Conservation (phyloP, 2,329 filamentous ascomycete species). For the Paecilomyces variotii region DNA sequence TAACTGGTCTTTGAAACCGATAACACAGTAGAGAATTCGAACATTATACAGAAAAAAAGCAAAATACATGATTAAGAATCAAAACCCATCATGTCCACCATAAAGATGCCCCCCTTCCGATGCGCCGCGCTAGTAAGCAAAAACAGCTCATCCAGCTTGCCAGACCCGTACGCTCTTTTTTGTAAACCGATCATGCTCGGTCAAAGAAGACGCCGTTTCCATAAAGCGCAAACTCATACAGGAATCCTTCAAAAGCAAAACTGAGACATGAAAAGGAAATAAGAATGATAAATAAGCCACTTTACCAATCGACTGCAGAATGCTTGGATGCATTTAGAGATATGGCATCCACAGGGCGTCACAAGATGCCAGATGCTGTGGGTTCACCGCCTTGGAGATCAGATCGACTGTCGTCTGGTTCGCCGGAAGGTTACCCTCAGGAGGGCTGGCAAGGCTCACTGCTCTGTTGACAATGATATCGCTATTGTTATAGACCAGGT, state of each 20-base stretch:
- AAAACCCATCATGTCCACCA: slow-evolving; percentile 1
- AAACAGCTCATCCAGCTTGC: slow-evolving; percentile 3
- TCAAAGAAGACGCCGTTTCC: slow-evolving; percentile 13
- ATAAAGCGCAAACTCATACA: slow-evolving; percentile 5
- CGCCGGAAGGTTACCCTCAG: slow-evolving; percentile 72
- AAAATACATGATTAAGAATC: slow-evolving; percentile 5
- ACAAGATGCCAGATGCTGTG: slow-evolving; percentile 75
- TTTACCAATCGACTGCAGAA: not conserved
- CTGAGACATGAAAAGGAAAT: slow-evolving; percentile 6
- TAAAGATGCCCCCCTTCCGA: slow-evolving; percentile 7
- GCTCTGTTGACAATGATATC: slow-evolving; percentile 89
- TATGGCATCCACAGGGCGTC: slow-evolving; percentile 98
- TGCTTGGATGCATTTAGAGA: slow-evolving; percentile 47
- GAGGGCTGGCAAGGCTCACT: slow-evolving; percentile 69
- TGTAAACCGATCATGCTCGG: slow-evolving; percentile 3
- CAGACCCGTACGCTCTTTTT: slow-evolving; percentile 4
- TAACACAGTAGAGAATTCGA: not conserved
- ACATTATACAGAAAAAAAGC: slow-evolving; percentile 5
- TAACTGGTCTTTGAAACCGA: not conserved
- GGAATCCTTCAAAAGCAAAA: slow-evolving; percentile 10
- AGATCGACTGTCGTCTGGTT: slow-evolving; percentile 96
- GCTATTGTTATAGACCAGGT: slow-evolving; percentile 76
- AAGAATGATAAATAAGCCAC: not conserved
- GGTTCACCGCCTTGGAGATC: slow-evolving; percentile 87
- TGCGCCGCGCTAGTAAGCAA: slow-evolving; percentile 16